Evolutionary conservation across 2,329 filamentous ascomycete genomes (phyloP).

Genomic region (Pseudocercospora eumusae): DNA sequence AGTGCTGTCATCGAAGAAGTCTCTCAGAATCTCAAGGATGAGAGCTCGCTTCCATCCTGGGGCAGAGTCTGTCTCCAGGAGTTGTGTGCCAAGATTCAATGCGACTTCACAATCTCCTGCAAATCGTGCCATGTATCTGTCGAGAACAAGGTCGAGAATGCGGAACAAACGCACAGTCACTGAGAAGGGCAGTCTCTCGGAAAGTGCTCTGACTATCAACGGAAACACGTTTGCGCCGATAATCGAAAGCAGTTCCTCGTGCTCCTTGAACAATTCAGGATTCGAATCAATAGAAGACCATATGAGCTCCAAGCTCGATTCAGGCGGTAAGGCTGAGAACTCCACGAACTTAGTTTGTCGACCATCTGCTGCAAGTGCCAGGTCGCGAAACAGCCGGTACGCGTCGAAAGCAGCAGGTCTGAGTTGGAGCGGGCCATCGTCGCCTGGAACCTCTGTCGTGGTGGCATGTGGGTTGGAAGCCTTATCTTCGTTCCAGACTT

Average conservation of each 20-base stretch:
- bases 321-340: constrained; percentile 74
- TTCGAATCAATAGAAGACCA: constrained; percentile 88
- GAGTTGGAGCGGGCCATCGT: constrained; percentile 66
- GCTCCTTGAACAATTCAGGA: constrained; percentile 72
- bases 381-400: constrained; percentile 82
- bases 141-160: constrained; percentile 78
- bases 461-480: constrained; percentile 52
- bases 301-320: constrained; percentile 86
- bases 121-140: constrained; percentile 73
- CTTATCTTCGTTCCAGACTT: constrained; percentile 81
- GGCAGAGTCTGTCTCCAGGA: constrained; percentile 80
- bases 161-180: constrained; percentile 79
- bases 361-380: constrained; percentile 83
- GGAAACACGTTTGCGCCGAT: constrained; percentile 79
- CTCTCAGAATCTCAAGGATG: constrained; percentile 87
- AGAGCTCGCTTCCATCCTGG: constrained; percentile 82
- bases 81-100: constrained; percentile 76
- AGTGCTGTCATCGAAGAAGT: constrained; percentile 77
- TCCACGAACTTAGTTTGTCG: constrained; percentile 80
- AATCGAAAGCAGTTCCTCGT: constrained; percentile 78
- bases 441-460: constrained; percentile 67
- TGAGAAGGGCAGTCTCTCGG: constrained; percentile 76
- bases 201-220: constrained; percentile 74
- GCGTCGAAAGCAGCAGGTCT: constrained; percentile 81
- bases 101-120: constrained; percentile 80